Evolutionary conservation across 306 rosid genomes (phyloP).

Genomic region (Cyclanthera cordifolia): DNA sequence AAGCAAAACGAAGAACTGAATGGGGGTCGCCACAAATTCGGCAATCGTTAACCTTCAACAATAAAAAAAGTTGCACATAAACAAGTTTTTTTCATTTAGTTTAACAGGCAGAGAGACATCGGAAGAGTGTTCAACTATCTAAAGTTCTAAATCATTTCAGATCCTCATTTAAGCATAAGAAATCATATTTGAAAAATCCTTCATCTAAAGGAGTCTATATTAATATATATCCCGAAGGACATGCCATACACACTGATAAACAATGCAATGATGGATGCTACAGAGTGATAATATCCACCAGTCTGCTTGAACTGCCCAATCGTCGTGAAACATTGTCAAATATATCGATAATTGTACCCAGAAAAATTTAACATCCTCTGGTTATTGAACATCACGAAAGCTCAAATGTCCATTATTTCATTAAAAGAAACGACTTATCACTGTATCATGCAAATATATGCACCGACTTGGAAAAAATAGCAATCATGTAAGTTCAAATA

Average conservation of each 20-base stretch:
- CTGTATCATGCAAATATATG: neutral
- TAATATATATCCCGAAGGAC: neutral
- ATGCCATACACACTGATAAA: neutral
- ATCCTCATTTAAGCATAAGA: neutral
- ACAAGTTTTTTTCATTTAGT: neutral
- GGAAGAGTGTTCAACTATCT: neutral
- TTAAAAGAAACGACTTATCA: neutral
- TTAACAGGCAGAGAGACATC: neutral
- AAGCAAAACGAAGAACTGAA: conserved; percentile 94
- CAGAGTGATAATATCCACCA: no score
- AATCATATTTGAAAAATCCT: neutral
- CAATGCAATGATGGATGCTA: neutral
- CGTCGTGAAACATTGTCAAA: neutral
- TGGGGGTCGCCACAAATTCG: conserved; percentile 97
- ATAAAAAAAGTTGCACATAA: conserved; percentile 13
- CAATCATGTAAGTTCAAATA: neutral
- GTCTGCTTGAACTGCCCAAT: neutral
- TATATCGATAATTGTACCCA: neutral
- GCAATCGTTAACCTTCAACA: conserved; percentile 80
- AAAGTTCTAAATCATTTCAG: neutral
- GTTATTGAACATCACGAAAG: no score
- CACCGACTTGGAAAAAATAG: conserved; percentile 5
- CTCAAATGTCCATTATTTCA: neutral
- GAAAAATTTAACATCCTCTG: no score
- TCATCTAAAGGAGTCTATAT: neutral